Evolutionary conservation across 129 eudicot species (phyloP).

Genomic region (Lactuca saligna): DNA sequence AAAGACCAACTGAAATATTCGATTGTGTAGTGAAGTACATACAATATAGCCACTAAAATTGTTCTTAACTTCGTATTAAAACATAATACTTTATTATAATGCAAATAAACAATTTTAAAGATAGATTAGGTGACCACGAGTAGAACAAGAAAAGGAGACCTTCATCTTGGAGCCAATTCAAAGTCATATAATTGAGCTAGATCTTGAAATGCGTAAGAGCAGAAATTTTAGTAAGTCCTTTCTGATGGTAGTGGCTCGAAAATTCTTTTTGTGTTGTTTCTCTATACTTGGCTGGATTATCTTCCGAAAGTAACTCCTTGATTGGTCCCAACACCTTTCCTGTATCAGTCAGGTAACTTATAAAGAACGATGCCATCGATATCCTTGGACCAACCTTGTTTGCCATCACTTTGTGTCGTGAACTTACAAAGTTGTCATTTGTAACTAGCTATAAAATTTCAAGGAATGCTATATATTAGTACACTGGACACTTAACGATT

Average conservation of each 20-base stretch:
- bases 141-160: no score
- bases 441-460: slow-evolving; percentile 45
- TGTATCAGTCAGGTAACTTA: background rate
- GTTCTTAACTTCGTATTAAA: no score
- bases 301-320: slow-evolving; percentile 13
- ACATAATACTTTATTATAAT: no score
- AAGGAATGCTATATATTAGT: background rate
- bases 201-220: slow-evolving; percentile 34
- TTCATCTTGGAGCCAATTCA: no score
- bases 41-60: no score
- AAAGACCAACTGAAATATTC: no score
- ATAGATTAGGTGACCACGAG: no score
- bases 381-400: slow-evolving; percentile 52
- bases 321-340: slow-evolving; percentile 40
- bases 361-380: slow-evolving; percentile 51
- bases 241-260: slow-evolving; percentile 7
- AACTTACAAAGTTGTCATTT: slow-evolving; percentile 55
- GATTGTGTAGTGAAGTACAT: no score
- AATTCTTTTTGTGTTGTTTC: slow-evolving; percentile 38
- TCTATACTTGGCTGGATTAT: slow-evolving; percentile 38
- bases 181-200: background rate
- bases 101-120: no score
- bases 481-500: no score
- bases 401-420: slow-evolving; percentile 53
- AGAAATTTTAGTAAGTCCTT: slow-evolving; percentile 45